Percentiles rank a stretch among this genome's conserved stretches.
These are phyloP conservation scores for Thermochaetoides dissita DNA, from an alignment of 2,329 filamentous ascomycete genomes.

Conservation along the genomic window DNA sequence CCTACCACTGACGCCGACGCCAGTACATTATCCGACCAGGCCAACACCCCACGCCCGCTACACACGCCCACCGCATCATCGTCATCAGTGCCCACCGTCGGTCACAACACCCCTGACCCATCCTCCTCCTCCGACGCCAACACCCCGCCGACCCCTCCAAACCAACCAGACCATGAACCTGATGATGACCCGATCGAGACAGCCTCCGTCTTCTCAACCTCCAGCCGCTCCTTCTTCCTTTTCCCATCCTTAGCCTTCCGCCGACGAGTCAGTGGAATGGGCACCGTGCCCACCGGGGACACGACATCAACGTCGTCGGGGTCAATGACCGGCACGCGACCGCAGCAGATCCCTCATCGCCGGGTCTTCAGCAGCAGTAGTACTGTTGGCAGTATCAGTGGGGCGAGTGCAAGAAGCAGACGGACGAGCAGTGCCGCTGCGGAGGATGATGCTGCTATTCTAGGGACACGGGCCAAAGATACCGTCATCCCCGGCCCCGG, in stretches of 20 bases:
- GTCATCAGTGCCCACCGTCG: not conserved
- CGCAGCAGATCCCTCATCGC: constrained; percentile 9
- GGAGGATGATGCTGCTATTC: constrained; percentile 26
- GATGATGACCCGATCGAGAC: no score
- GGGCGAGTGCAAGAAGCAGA: constrained; percentile 16
- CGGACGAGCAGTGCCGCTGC: constrained; percentile 18
- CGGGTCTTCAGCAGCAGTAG: constrained; percentile 16
- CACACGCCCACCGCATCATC: not conserved
- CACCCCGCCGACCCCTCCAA: not conserved
- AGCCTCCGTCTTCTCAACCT: constrained; percentile 23
- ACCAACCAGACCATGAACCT: not conserved
- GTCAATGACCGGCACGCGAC: not conserved
- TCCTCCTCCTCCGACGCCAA: not conserved
- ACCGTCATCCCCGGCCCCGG: constrained; percentile 67
- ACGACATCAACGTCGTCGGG: constrained; percentile 8
- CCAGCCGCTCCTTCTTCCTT: constrained; percentile 27
- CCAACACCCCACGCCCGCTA: not conserved
- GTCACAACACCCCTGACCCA: constrained; percentile 2
- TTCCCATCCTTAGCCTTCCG: constrained; percentile 29
- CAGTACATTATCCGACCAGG: not conserved
- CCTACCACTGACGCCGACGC: constrained; percentile 26
- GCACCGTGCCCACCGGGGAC: constrained; percentile 5
- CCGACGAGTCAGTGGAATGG: constrained; percentile 19
- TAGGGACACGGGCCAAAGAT: constrained; percentile 49
- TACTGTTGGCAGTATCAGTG: constrained; percentile 25